Evolutionary conservation across 495 filamentous ascomycete species (phyloP), one percentile per base, ranked within the genome.

Genomic region (Beverwykella pulmonaria): DNA sequence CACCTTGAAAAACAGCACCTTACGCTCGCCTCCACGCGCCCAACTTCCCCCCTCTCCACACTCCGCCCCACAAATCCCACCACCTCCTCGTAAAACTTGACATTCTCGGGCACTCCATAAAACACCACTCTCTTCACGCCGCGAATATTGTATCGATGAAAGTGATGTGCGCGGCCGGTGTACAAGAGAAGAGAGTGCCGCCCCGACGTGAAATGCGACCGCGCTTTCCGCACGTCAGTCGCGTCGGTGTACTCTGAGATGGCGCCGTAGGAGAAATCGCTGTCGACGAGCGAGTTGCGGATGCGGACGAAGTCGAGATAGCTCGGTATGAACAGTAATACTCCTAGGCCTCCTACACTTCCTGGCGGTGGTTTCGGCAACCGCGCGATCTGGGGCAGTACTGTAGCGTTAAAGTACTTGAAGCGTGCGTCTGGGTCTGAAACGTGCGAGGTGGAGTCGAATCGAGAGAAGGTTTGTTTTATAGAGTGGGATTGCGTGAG

Each of bases 301-400:
- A 98, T 80, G 54, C 93, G 89, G 49, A 96, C 87, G 73, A 97
- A 98, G 78, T 98, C 94, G 41, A 96, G 86, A 78, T 95, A 97
- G 8, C 88, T 90, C 0, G 94, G 91, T 54, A 98, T 86, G 81
- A 96, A 97, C 70, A 97, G 81, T 46, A 98, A 74, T 0, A 88
- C 89, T 29, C 93, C 87, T 19, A 76, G 73, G n/a, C 73, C 73
- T 2, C 39, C 39, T 44, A 44, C 39, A 53, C 56, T 74, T 63
- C 55, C 79, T 73, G 55, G 74, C 74, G 53, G 30, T 9, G 36
- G 80, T 74, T 81, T 78, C 2, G 71, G 68, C 59, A 85, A 81
- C 20, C 88, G 87, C 20, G 83, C 80, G 27, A 98, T 81, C 7
- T 83, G 77, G 7, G 94, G 93, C 10, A 97, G 74, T 55, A 97